Conservation (phyloP, 345 rosid species). For the Gossypium arboreum region DNA sequence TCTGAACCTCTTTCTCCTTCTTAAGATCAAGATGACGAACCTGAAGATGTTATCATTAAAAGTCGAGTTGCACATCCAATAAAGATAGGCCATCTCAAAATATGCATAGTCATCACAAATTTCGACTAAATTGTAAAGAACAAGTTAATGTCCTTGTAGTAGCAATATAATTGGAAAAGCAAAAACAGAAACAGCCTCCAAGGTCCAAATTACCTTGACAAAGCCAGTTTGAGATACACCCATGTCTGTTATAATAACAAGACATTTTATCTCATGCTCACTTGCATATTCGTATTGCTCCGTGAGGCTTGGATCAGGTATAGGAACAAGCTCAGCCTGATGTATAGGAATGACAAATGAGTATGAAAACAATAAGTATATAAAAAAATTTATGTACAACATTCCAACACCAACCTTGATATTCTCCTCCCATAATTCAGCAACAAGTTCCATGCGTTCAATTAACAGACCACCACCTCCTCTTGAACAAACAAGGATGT, state of each 20-base stretch:
- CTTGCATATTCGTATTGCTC: slow-evolving; percentile 97
- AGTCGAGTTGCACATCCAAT: not conserved
- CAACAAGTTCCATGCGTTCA: slow-evolving; percentile 89
- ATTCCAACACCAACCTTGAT: slow-evolving; percentile 58
- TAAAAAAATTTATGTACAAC: not conserved
- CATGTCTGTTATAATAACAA: slow-evolving; percentile 74
- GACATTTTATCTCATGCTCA: slow-evolving; percentile 85
- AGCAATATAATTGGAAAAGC: not conserved
- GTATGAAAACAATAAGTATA: slow-evolving; percentile 13
- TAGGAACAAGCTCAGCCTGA: slow-evolving; percentile 85
- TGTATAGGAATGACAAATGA: slow-evolving; percentile 15
- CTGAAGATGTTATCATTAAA: slow-evolving; percentile 29
- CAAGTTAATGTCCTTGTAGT: not conserved
- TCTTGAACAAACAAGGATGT: slow-evolving; percentile 86
- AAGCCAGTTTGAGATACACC: slow-evolving; percentile 63
- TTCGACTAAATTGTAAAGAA: not conserved
- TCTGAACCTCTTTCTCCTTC: slow-evolving; percentile 70
- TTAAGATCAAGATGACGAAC: slow-evolving; percentile 81
- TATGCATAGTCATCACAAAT: not conserved
- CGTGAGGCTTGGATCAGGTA: slow-evolving; percentile 90
- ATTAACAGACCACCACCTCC: slow-evolving; percentile 94
- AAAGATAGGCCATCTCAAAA: not conserved
- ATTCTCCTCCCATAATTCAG: slow-evolving; percentile 80
- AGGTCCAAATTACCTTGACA: slow-evolving; percentile 56
- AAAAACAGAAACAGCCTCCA: not conserved